Conservation (phyloP, 208 protist genomes). For the Willaertia magna region DNA sequence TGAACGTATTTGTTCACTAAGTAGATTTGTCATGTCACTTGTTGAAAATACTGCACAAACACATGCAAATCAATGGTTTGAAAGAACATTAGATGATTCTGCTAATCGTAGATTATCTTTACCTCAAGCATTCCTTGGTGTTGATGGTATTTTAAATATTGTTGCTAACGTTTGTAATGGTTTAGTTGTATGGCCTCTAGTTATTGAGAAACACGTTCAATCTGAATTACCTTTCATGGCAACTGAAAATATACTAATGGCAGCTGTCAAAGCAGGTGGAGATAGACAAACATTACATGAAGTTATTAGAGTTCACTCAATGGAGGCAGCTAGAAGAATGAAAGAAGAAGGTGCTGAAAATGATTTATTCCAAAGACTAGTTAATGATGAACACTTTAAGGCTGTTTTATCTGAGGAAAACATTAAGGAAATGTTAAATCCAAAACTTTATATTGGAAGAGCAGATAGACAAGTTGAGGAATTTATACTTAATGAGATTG, state of each 20-base stretch:
- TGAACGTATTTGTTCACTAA: conserved; percentile 40
- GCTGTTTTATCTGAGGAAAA: conserved; percentile 8
- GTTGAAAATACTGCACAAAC: conserved; percentile 29
- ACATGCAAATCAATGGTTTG: conserved; percentile 44
- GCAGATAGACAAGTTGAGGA: conserved; percentile 28
- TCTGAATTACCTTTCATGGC: conserved; percentile 54
- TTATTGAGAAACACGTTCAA: conserved; percentile 39
- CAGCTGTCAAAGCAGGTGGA: conserved; percentile 42
- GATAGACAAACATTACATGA: conserved; percentile 44
- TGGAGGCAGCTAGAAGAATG: conserved; percentile 32
- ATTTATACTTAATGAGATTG: conserved; percentile 29
- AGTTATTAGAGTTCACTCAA: conserved; percentile 36
- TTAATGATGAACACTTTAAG: conserved; percentile 26
- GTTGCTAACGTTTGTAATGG: conserved; percentile 36
- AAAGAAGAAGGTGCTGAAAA: conserved; percentile 38
- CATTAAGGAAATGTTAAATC: conserved; percentile 30
- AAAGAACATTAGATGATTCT: conserved; percentile 44
- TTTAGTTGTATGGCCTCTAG: conserved; percentile 35
- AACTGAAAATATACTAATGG: conserved; percentile 57
- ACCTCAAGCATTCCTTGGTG: background rate
- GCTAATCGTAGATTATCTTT: conserved; percentile 36
- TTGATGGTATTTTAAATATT: conserved; percentile 13
- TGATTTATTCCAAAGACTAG: conserved; percentile 43
- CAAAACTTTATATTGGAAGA: conserved; percentile 29
- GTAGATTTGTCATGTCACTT: conserved; percentile 31